phyloP scores from a whole-genome alignment of 108 stramenopile species.

The Skeletonema grethae region DNA sequence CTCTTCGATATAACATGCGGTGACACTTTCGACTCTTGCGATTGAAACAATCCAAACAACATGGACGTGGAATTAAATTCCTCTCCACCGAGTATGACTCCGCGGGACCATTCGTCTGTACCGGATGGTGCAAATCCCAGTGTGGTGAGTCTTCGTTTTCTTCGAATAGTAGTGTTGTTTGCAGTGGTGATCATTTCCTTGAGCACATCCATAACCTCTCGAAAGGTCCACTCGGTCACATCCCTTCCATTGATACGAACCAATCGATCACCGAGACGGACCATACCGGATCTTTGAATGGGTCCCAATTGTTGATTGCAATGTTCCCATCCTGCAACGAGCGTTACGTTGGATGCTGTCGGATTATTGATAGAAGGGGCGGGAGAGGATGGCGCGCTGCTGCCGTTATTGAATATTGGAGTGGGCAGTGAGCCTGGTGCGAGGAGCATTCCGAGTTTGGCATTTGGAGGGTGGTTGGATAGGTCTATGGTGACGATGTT shows the following conservation, averaged over 20 bases:
- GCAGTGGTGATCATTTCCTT: slow-evolving; percentile 19
- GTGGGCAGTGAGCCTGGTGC: slow-evolving; percentile 34
- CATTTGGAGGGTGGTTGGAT: slow-evolving; percentile 23
- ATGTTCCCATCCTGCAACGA: slow-evolving; percentile 50
- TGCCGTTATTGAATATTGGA: not conserved
- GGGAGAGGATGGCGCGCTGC: not conserved
- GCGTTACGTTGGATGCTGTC: slow-evolving; percentile 16
- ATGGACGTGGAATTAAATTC: slow-evolving; percentile 9
- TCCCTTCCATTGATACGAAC: slow-evolving; percentile 42
- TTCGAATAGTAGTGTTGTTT: not conserved
- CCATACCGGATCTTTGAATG: slow-evolving; percentile 41
- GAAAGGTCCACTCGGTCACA: slow-evolving; percentile 45
- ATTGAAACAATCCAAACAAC: not conserved
- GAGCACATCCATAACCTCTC: slow-evolving; percentile 48
- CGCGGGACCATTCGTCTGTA: slow-evolving; percentile 32
- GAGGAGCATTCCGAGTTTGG: slow-evolving; percentile 51
- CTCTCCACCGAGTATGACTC: not conserved
- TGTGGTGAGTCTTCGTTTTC: slow-evolving; percentile 18
- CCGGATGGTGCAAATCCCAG: slow-evolving; percentile 43
- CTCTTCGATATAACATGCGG: slow-evolving; percentile 21
- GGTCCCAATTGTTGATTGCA: slow-evolving; percentile 35
- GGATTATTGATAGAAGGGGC: not conserved
- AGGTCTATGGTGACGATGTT: slow-evolving; percentile 48
- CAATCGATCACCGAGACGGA: slow-evolving; percentile 50
- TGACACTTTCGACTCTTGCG: not conserved